phyloP scores from a whole-genome alignment of 2,329 filamentous ascomycete species.

The Teratosphaeria epicoccoides region DNA sequence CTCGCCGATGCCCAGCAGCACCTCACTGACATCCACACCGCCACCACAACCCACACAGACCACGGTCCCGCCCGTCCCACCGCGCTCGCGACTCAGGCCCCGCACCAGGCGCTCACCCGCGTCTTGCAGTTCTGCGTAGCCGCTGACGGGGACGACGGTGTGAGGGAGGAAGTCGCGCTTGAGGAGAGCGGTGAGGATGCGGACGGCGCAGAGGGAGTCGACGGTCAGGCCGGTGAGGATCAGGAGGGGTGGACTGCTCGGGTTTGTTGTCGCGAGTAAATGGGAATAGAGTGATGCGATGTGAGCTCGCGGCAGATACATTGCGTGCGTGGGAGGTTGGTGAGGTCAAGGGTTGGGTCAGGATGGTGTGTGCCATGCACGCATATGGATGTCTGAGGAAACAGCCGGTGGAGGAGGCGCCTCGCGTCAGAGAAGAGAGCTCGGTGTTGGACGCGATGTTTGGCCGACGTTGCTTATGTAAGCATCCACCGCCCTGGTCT shows the following conservation, averaged over 20 bases:
- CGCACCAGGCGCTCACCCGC: slow-evolving; percentile 68
- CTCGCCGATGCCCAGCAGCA: slow-evolving; percentile 57
- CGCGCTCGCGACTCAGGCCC: slow-evolving; percentile 76
- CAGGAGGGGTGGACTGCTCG: slow-evolving; percentile 81
- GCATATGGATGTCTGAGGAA: no score
- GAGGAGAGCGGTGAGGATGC: slow-evolving; percentile 83
- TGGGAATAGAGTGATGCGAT: slow-evolving; percentile 87
- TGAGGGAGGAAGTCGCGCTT: slow-evolving; percentile 97
- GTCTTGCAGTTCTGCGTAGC: slow-evolving; percentile 78
- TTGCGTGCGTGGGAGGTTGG: slow-evolving; percentile 29
- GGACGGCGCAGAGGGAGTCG: slow-evolving; percentile 88
- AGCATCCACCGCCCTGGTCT: no score
- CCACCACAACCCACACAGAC: slow-evolving; percentile 89
- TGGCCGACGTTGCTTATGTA: no score
- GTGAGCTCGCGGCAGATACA: slow-evolving; percentile 89
- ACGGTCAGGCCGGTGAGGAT: slow-evolving; percentile 89
- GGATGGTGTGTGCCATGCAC: no score
- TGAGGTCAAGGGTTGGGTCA: no score
- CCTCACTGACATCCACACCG: slow-evolving; percentile 72
- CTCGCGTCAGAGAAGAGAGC: no score
- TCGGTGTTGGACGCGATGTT: no score
- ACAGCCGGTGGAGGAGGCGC: no score
- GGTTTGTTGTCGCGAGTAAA: slow-evolving; percentile 70
- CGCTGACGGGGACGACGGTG: slow-evolving; percentile 90
- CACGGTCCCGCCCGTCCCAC: slow-evolving; percentile 78